Base-by-base conservation (phyloP, 2,329 filamentous ascomycete species). In the Aspergillus quadrilineatus region DNA sequence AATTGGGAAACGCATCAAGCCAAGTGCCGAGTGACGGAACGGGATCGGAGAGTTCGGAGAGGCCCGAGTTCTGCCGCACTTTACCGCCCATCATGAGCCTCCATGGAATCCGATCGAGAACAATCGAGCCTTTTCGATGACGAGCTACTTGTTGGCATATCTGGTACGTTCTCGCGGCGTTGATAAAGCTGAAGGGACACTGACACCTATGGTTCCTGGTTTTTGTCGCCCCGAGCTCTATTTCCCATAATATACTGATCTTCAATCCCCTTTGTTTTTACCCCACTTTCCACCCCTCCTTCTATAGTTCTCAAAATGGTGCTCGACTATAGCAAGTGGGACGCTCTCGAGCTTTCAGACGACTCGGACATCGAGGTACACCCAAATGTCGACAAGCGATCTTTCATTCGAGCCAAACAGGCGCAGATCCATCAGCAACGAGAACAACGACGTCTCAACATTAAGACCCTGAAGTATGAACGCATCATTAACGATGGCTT, bases 351-450 rank as follows among this genome's bases (percentile, higher is more conserved):
- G 85, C 87, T 99, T 71, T 96, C 91, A 69, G 94, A 99, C 76
- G 94, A 99, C 77, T 97, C 92, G 50, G 94, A 99, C 70, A 88
- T 99, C 67, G 94, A 99, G 78, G 94, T 97, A 50, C 94, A 99
- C 76, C 94, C 94, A 59, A 99, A 99, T 73, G 94, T 99, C 73
- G 94, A 99, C 79, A 99, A 99, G 76, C 86, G 89, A 50, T 97
- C 93, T 59, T 99, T 99, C 76, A 99, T 99, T 74, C 90, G 93
- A 63, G 95, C 94, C 63, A 99, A 99, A 78, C 94, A 97, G 79
- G 89, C 87, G 67, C 92, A 99, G 77, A 99, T 99, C 67, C 94
- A 99, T 75, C 86, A 92, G 70, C 89, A 97, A 73, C 88, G 94
- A 54, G 82, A 87, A 64, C 89, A 95, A 68, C 88, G 94, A 56